Conservation (phyloP, 257 asterid genomes). For the Anisodus acutangulus region DNA sequence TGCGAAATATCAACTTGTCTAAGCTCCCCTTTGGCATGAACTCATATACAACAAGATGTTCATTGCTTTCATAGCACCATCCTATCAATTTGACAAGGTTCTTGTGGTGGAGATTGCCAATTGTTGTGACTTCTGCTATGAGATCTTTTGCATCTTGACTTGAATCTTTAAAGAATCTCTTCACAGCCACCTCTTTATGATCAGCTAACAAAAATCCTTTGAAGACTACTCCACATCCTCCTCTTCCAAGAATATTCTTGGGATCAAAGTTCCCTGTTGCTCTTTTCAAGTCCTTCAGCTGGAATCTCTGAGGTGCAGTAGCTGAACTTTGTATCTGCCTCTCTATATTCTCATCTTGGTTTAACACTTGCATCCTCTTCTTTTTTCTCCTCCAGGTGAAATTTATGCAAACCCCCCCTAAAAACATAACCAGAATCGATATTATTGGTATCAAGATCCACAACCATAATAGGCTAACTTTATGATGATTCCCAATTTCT, state of each 20-base stretch:
- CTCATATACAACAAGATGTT: conserved; percentile 34
- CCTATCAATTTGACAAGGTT: conserved; percentile 34
- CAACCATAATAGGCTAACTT: conserved; percentile 13
- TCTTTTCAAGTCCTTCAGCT: conserved; percentile 19
- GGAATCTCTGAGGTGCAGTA: conserved; percentile 34
- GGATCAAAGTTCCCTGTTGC: conserved; percentile 30
- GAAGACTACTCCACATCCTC: conserved; percentile 36
- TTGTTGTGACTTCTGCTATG: conserved; percentile 37
- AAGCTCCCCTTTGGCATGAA: conserved; percentile 38
- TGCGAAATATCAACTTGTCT: conserved; percentile 16
- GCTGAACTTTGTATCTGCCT: conserved; percentile 25
- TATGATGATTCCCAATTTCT: conserved; percentile 18
- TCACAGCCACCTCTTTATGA: conserved; percentile 30
- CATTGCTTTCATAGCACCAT: conserved; percentile 30
- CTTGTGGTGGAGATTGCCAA: conserved; percentile 32
- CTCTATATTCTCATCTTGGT: neutral
- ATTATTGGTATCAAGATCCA: conserved; percentile 33
- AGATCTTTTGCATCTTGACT: conserved; percentile 30
- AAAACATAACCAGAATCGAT: neutral
- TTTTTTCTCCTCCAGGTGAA: conserved; percentile 23
- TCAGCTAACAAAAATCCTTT: conserved; percentile 22
- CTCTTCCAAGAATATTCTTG: conserved; percentile 31
- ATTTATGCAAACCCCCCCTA: neutral
- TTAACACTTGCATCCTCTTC: conserved; percentile 23
- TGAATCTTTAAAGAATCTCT: conserved; percentile 24